phyloP scores from a whole-genome alignment of 1,284 basidiomycete genomes.

The Melampsora medusae region DNA sequence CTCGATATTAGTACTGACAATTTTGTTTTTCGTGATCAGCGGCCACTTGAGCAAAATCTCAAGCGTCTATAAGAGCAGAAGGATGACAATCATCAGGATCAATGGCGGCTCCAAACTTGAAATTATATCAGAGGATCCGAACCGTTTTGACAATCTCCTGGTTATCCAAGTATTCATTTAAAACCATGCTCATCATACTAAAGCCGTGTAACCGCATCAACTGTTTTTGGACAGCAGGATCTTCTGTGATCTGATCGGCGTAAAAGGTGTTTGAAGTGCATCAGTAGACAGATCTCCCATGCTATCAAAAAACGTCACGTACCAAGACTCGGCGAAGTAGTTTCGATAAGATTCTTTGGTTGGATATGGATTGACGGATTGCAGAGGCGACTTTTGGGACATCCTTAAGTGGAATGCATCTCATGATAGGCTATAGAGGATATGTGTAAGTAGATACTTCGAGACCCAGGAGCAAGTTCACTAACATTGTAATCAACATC shows the following conservation, averaged over 20 bases:
- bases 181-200: slow-evolving; percentile 81
- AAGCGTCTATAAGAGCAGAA: slow-evolving; percentile 62
- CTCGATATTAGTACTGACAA: slow-evolving; percentile 80
- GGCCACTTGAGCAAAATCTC: slow-evolving; percentile 76
- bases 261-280: background rate
- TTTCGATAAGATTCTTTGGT: slow-evolving; percentile 76
- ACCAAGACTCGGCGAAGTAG: slow-evolving; percentile 83
- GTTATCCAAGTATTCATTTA: slow-evolving; percentile 76
- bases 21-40: slow-evolving; percentile 82
- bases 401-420: slow-evolving; percentile 72
- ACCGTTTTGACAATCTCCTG: slow-evolving; percentile 70
- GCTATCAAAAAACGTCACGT: slow-evolving; percentile 44
- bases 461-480: slow-evolving; percentile 26
- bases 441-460: background rate
- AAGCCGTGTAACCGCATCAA: slow-evolving; percentile 92
- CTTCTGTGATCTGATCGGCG: slow-evolving; percentile 73
- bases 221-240: slow-evolving; percentile 73
- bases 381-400: slow-evolving; percentile 88
- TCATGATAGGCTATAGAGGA: slow-evolving; percentile 60
- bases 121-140: slow-evolving; percentile 49
- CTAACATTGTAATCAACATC: slow-evolving; percentile 86
- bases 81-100: slow-evolving; percentile 39
- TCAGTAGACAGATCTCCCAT: slow-evolving; percentile 19
- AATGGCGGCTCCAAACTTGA: slow-evolving; percentile 45
- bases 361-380: slow-evolving; percentile 77